Conservation (phyloP, 495 filamentous ascomycete genomes). For the Podospora pseudocomata region DNA sequence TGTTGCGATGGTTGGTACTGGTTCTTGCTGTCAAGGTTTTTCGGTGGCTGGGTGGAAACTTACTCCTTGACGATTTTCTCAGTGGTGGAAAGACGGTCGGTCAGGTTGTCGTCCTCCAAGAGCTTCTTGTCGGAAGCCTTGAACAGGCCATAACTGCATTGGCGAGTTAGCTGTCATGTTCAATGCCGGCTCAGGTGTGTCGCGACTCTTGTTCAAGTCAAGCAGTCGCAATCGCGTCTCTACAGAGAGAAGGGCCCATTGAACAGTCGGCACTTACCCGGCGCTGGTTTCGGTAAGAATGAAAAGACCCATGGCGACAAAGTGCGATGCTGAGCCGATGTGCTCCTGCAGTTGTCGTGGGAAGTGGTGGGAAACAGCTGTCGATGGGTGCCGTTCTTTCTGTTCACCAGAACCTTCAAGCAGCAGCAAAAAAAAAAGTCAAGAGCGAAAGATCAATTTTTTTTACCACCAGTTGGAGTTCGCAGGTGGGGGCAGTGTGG, state of each 20-base stretch:
- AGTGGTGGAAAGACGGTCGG: constrained; percentile 67
- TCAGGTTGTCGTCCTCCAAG: constrained; percentile 76
- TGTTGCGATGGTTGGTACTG: constrained; percentile 35
- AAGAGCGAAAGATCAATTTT: constrained; percentile 32
- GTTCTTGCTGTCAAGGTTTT: background rate
- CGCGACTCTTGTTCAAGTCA: background rate
- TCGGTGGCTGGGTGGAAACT: constrained; percentile 33
- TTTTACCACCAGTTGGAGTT: constrained; percentile 33
- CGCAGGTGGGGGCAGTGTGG: constrained; percentile 22
- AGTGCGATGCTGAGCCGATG: constrained; percentile 16
- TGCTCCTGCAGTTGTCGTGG: constrained; percentile 29
- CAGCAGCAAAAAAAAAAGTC: constrained; percentile 28
- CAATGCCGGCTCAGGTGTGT: background rate
- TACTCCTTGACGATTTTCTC: constrained; percentile 87
- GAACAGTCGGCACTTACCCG: constrained; percentile 50
- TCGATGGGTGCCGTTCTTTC: constrained; percentile 31
- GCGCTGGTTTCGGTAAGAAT: constrained; percentile 90
- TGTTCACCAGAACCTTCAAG: constrained; percentile 23
- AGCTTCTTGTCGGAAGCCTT: constrained; percentile 98
- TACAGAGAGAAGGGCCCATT: constrained; percentile 15
- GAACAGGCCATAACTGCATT: constrained; percentile 76
- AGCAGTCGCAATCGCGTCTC: constrained; percentile 6
- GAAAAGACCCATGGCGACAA: constrained; percentile 64
- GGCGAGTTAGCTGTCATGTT: constrained; percentile 13
- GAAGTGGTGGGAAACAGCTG: constrained; percentile 30